Evolutionary conservation across 2,329 filamentous ascomycete species (phyloP), one percentile per base, ranked within the genome.

Genomic region (Diaporthe sp.): DNA sequence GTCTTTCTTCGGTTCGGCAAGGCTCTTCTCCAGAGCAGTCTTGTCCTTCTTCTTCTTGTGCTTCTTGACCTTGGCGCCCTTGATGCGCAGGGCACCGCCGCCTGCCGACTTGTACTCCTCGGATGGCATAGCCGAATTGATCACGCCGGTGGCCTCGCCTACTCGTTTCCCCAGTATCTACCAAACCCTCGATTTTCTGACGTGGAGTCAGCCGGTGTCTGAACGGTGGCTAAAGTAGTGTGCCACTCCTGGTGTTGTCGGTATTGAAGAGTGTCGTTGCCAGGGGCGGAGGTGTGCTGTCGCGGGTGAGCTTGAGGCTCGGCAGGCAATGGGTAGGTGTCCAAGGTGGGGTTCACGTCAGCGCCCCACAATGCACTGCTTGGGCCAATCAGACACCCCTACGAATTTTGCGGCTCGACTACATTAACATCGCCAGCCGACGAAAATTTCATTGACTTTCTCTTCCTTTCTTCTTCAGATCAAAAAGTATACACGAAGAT

Each of bases 31-130:
- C 42, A 90, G 83, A 49, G 86, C 85, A 69, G 81, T 86, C 77
- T 86, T 84, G 80, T 87, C 87, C 80, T 87, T 90, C 83, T 91
- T 90, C 82, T 92, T 93, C 81, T 93, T 92, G 78, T 91, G 86
- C 81, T 90, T 92, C 77, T 89, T 83, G 42, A 91, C 86, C 80
- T 92, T 92, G 77, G 87, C 90, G 81, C 95, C 95, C 86, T 98
- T 98, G 76, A 98, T 90, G 82, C 95, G 96, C 46, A 98, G 90
- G 77, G 93, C 93, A 79, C 95, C 95, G 80, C 93, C 91, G 76
- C 90, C 89, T 74, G 88, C 84, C 77, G 91, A 86, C 65, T 89
- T 84, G 86, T 97, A 97, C 79, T 97, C 94, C 83, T 94, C 93
- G 73, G 91, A 89, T 34, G 92, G 90, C 94, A 95, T 95, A 61